A percentile compares a stretch with the other conserved stretches of the same genome.
Evolutionary conservation across 2,329 filamentous ascomycete species (phyloP).

Genomic region (Fusarium dimerum): DNA sequence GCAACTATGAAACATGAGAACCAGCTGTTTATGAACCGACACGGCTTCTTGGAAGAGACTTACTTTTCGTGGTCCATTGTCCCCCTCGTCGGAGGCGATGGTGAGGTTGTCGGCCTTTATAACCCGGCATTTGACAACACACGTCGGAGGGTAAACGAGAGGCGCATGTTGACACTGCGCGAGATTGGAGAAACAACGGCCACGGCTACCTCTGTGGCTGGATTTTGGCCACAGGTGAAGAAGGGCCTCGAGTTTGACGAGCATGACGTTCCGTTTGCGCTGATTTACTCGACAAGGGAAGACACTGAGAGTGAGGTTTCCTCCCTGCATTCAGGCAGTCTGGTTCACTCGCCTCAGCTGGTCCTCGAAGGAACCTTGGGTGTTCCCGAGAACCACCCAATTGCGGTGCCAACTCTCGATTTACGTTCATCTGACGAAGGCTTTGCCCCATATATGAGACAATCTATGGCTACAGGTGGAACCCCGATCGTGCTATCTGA

Average conservation of each 20-base stretch:
- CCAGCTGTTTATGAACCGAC: constrained; percentile 69
- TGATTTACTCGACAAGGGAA: constrained; percentile 75
- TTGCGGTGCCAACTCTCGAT: constrained; percentile 64
- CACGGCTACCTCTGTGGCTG: constrained; percentile 68
- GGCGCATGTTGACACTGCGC: constrained; percentile 75
- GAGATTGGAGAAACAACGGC: constrained; percentile 77
- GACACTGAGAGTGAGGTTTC: constrained; percentile 71
- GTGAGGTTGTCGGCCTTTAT: constrained; percentile 73
- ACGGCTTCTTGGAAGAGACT: constrained; percentile 72
- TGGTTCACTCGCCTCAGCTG: constrained; percentile 62
- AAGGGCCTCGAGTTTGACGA: constrained; percentile 73
- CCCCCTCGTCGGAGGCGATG: constrained; percentile 73
- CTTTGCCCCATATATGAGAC: constrained; percentile 74
- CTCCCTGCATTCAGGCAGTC: constrained; percentile 69
- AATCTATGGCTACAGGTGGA: constrained; percentile 68
- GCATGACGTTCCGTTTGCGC: constrained; percentile 72
- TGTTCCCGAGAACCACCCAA: constrained; percentile 63
- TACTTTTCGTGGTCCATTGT: constrained; percentile 85
- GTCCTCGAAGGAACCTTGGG: constrained; percentile 73
- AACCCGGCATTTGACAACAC: constrained; percentile 85
- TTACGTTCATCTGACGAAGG: constrained; percentile 69
- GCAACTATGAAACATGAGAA: constrained; percentile 86
- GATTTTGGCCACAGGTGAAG: constrained; percentile 72
- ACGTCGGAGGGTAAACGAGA: constrained; percentile 72
- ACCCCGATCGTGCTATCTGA: constrained; percentile 67